Base-by-base conservation (phyloP, 2,329 filamentous ascomycete genomes). In the Penicillium psychrosexuale region DNA sequence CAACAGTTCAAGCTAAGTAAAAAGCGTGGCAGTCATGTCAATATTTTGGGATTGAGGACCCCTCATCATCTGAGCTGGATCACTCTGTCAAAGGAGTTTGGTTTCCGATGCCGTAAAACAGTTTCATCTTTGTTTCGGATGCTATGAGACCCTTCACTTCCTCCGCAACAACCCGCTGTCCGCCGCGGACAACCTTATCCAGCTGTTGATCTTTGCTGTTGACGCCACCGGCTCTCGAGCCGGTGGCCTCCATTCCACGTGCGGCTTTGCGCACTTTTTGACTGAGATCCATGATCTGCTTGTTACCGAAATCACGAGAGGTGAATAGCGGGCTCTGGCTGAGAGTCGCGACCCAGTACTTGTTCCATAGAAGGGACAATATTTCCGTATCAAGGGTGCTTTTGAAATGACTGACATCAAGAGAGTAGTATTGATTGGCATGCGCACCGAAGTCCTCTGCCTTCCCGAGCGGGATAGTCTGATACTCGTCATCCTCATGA, bases 401-500 rank as follows among this genome's bases (percentile, higher is more conserved):
- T 78, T 97, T 97, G 82, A 91, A 99, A 75, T 96, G 91, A 31
- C 91, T 91, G 13, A 97, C 89, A 58, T 95, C 89, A 6, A 99
- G 82, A 13, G 88, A 82, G 75, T 99, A 99, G 78, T 99, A 99
- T 52, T 89, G 86, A 71, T 84, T 89, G 13, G 89, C 87, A 71
- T 99, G 93, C 0, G 92, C 92, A 58, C 94, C 94, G 70, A 97
- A 99, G 71, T 99, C 94, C 66, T 94, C 90, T 9, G 91, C 91
- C 76, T 99, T 99, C 60, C 86, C 87, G n/a, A 95, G 81, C 0
- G 94, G 94, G 46, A 99, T 94, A 1, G 69, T 71, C 66, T 73
- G 71, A 66, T 77, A 76, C 38, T 73, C 75, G 55, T 78, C 75
- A 42, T 76, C 74, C 53, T 75, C 73, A 38, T 70, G 76, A 52